Percentiles rank a stretch among this genome's conserved stretches.
Evolutionary conservation across 2,329 filamentous ascomycete species (phyloP).

Genomic region (Talaromyces sp.): DNA sequence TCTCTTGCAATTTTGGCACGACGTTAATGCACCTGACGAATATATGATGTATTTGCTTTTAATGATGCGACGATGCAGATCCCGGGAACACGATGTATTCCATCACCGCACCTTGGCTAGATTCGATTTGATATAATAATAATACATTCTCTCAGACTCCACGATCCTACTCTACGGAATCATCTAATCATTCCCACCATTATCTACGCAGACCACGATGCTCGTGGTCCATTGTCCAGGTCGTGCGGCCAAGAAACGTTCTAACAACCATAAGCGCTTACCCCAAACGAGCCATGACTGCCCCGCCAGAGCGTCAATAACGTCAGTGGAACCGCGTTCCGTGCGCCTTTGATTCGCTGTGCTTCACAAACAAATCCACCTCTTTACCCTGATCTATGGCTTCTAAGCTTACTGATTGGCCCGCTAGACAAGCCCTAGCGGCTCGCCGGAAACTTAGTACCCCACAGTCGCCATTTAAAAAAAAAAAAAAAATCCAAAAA

Average conservation of each 20-base stretch:
- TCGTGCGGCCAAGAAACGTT: neutral
- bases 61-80: neutral
- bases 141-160: neutral
- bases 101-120: neutral
- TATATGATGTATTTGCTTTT: neutral
- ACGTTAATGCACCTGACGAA: neutral
- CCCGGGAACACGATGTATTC: neutral
- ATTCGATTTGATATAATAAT: neutral
- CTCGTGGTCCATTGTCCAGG: neutral
- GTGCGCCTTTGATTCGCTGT: neutral
- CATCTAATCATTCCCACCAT: neutral
- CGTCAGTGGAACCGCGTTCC: conserved; percentile 6
- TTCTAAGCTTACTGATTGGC: neutral
- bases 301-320: neutral
- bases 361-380: neutral
- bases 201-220: neutral
- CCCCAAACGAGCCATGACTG: neutral
- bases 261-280: neutral
- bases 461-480: conserved; percentile 14
- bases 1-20: neutral
- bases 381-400: neutral
- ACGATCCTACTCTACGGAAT: neutral
- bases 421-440: conserved; percentile 1
- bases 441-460: conserved; percentile 11
- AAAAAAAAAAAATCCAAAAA: conserved; percentile 9